Conservation (phyloP, 164 flowering plant genomes). For the Buxus sempervirens region DNA sequence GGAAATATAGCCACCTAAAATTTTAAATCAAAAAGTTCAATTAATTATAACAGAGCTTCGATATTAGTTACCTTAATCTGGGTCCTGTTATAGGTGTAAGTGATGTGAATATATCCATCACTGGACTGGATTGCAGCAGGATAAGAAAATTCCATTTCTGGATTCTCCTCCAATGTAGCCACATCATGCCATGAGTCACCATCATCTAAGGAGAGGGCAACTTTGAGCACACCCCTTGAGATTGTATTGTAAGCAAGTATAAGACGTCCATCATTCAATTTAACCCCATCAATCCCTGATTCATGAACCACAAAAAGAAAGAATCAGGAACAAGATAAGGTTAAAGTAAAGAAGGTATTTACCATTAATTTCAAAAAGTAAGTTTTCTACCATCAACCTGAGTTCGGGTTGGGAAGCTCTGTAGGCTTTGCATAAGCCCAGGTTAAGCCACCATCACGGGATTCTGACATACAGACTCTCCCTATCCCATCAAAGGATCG, state of each 20-base stretch:
- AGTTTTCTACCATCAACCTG: conserved; percentile 43
- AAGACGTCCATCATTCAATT: conserved; percentile 65
- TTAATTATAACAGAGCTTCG: not conserved
- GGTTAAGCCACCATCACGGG: conserved; percentile 67
- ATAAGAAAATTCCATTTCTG: conserved; percentile 84
- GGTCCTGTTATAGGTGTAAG: conserved; percentile 79
- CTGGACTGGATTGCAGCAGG: conserved; percentile 82
- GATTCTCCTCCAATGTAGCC: conserved; percentile 61
- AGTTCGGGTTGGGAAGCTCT: conserved; percentile 85
- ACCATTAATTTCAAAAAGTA: not conserved
- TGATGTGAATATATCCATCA: conserved; percentile 65
- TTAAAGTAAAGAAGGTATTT: not conserved
- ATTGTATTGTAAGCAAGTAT: conserved; percentile 77
- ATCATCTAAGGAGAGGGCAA: conserved; percentile 67
- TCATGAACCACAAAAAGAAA: conserved; percentile 1
- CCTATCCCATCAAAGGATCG: conserved; percentile 62
- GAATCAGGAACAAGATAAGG: not conserved
- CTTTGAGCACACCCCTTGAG: conserved; percentile 78
- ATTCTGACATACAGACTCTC: conserved; percentile 84
- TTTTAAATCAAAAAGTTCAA: not conserved
- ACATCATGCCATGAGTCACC: conserved; percentile 83
- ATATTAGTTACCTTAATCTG: conserved; percentile 62
- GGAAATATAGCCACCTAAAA: no score
- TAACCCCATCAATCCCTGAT: conserved; percentile 89
- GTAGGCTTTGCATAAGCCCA: conserved; percentile 74